Evolutionary conservation across 148 eudicot species (phyloP), one percentile per base, ranked within the genome.

Genomic region (Fagopyrum tataricum): DNA sequence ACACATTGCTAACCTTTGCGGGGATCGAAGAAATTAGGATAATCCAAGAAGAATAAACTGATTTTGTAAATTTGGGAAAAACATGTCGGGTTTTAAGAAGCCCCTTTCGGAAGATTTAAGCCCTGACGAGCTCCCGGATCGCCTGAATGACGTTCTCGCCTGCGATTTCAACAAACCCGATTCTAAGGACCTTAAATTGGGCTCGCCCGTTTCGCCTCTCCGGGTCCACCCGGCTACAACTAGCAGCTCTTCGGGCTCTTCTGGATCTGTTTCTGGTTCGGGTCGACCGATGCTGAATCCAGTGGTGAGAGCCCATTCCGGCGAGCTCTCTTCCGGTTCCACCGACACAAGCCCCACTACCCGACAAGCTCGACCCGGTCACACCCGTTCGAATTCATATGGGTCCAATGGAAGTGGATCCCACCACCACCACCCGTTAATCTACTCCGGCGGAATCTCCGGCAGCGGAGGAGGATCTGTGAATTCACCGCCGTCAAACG

Each of bases 211-310:
- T 62, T 88, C 92, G 1, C 90, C 96, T 8, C 72, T 90, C 4
- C 81, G 72, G 10, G 15, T 79, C 31, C 49, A 80, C 47, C 89
- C 83, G 31, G 21, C 59, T 1, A 85, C 89, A 13, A 83, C 85
- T 7, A 88, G 90, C 39, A 80, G 79, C 62, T 78, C 81, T 0
- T 91, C 98, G 0, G 84, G 91, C 64, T 93, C 98, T 0, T 89
- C 96, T 37, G 98, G 96, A 31, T 93, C 98, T 24, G 84, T 80
- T 46, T 81, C 95, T 26, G 90, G 89, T n/a, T 81, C 95, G 51
- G 90, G 89, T 26, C 83, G 88, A 66, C 55, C 73, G 1, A 66
- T 44, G 0, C 73, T 71, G 41, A 78, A 77, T 70, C 77, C 75
- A 76, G 43, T 68, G 15, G 20, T 76, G 7, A 82, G 81, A 24